Evolutionary conservation across 2,329 filamentous ascomycete genomes (phyloP), one percentile per base, ranked within the genome.

Genomic region (Pleurostoma richardsiae): DNA sequence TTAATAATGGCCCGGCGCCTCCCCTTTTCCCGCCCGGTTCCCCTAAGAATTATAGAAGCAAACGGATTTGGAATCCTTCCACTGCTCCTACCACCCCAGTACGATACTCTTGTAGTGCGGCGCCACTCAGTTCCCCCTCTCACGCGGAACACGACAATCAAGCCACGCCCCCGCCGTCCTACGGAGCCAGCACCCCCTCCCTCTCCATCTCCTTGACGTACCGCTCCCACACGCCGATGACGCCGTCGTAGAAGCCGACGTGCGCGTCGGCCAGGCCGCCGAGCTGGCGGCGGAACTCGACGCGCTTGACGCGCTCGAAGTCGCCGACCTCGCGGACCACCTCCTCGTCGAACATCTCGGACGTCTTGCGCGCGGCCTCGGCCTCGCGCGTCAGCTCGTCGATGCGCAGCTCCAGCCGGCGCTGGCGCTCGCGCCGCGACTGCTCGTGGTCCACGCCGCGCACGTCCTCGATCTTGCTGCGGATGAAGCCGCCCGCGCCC

Each of bases 381-480:
- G 95, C 92, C 65, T 96, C 90, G 28, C 82, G 80, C 3, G 90
- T 96, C 39, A 99, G 77, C 60, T 95, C 88, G 58, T 96, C 90
- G 56, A 99, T 96, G 54, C 90, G 85, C 43, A 97, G 76, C 67
- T 99, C 94, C 4, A 97, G 77, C 67, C 94, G 95, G 49, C 94
- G 83, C 44, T 92, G 79, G 30, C 92, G 82, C 64, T 97, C 92
- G 10, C 91, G 82, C 2, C 91, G 84, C 10, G 86, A 84, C 59
- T 95, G 89, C 64, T 97, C 94, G 68, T 97, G 94, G 66, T 99
- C 94, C 4, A 99, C 91, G 10, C 94, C 94, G 19, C 94, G 85
- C 52, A 96, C 91, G 62, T 99, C 94, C 67, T 99, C 94, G 59
- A 99, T 86, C 68, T 97, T 97, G 63, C 86, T 85, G 40, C 91